phyloP scores from a whole-genome alignment of 2,329 filamentous ascomycete genomes.

The Paraconiothyrium brasiliense region DNA sequence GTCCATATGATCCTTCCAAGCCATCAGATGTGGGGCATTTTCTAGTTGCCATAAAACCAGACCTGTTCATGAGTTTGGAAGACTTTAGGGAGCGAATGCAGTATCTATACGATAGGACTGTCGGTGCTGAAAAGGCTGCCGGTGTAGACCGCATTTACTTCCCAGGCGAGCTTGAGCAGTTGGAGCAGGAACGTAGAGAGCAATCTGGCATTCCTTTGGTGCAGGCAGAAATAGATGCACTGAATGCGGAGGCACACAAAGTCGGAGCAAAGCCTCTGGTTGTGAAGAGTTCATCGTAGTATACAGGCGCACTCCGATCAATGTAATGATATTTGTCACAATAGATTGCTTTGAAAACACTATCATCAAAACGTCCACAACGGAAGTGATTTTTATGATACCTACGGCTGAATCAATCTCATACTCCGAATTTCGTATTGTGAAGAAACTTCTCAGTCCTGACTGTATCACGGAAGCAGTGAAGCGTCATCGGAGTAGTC shows the following conservation, averaged over 20 bases:
- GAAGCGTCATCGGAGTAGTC: neutral
- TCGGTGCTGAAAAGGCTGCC: conserved; percentile 61
- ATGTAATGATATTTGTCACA: neutral
- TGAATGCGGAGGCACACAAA: conserved; percentile 60
- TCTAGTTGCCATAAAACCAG: conserved; percentile 70
- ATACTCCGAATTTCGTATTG: neutral
- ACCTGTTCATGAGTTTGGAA: conserved; percentile 75
- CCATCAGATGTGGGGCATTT: conserved; percentile 80
- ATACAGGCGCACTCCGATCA: neutral
- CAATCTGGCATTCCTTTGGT: conserved; percentile 60
- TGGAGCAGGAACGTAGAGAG: conserved; percentile 55
- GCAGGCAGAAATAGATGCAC: conserved; percentile 57
- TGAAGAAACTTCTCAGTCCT: neutral
- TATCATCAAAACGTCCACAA: too few species aligned
- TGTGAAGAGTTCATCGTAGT: conserved; percentile 14
- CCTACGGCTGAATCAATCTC: neutral
- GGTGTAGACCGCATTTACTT: conserved; percentile 66
- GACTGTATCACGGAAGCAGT: neutral
- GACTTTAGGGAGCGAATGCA: conserved; percentile 74
- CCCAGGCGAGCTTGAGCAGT: conserved; percentile 66
- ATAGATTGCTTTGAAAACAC: too few species aligned
- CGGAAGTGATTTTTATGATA: too few species aligned
- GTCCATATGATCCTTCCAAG: conserved; percentile 76
- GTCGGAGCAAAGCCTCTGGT: conserved; percentile 46
- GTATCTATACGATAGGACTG: conserved; percentile 65